These are phyloP conservation scores for Lentinula sp. DNA, from an alignment of 768 basidiomycete species.

Conservation along the genomic window DNA sequence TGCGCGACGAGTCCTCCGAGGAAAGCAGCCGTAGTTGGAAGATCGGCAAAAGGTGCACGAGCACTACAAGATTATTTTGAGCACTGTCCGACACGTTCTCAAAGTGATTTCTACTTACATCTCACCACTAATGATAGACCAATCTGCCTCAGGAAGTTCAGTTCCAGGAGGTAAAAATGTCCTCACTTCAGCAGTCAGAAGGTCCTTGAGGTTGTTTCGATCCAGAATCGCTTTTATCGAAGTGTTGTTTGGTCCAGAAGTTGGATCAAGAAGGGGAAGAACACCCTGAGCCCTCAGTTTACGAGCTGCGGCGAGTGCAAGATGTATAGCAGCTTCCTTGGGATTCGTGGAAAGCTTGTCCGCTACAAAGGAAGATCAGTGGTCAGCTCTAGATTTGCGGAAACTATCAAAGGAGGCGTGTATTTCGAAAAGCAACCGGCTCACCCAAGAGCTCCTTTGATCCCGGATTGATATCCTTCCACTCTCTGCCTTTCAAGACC, in stretches of 20 bases:
- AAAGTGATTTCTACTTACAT: slow-evolving; percentile 49
- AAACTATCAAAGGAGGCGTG: not conserved
- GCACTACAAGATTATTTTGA: slow-evolving; percentile 39
- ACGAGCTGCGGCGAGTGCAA: slow-evolving; percentile 63
- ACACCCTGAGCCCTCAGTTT: slow-evolving; percentile 21
- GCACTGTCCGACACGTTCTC: not conserved
- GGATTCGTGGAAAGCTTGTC: slow-evolving; percentile 34
- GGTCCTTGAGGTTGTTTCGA: not conserved
- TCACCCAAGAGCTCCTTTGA: not conserved
- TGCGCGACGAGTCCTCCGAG: slow-evolving; percentile 93
- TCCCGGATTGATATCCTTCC: slow-evolving; percentile 47
- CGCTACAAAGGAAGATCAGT: slow-evolving; percentile 23
- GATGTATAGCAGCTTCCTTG: slow-evolving; percentile 61
- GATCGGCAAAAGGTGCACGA: slow-evolving; percentile 75
- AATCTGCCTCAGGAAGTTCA: slow-evolving; percentile 44
- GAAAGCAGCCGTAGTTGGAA: slow-evolving; percentile 92
- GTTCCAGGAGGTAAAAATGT: slow-evolving; percentile 42
- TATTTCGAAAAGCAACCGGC: not conserved
- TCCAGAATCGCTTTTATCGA: not conserved
- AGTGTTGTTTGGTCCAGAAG: not conserved
- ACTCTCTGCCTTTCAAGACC: slow-evolving; percentile 56
- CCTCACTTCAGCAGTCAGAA: slow-evolving; percentile 44
- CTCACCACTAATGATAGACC: slow-evolving; percentile 65
- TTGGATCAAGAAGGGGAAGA: slow-evolving; percentile 35
- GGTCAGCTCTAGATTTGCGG: not conserved